A percentile compares a stretch with the other conserved stretches of the same genome.
Evolutionary conservation across 2,329 filamentous ascomycete species (phyloP).

Genomic region (Cytospora piceicola): DNA sequence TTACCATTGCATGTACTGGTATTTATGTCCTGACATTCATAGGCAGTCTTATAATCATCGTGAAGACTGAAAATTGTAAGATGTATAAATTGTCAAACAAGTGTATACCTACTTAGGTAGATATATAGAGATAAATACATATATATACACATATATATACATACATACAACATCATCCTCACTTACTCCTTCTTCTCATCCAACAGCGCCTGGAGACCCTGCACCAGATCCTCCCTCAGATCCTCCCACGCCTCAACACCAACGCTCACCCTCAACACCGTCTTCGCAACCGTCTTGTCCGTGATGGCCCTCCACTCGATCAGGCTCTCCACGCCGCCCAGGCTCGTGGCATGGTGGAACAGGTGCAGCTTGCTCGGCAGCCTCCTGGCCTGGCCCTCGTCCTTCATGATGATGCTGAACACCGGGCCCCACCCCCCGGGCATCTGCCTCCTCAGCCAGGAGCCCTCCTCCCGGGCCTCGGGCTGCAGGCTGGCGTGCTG

Average conservation of each 20-base stretch:
- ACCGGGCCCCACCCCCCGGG: slow-evolving; percentile 87
- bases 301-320: slow-evolving; percentile 97
- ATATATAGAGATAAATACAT: too few species aligned
- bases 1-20: too few species aligned
- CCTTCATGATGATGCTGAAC: slow-evolving; percentile 73
- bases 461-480: slow-evolving; percentile 58
- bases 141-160: neutral
- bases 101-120: too few species aligned
- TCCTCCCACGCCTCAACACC: slow-evolving; percentile 89
- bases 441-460: slow-evolving; percentile 88
- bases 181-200: slow-evolving; percentile 34
- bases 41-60: too few species aligned
- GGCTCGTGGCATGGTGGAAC: slow-evolving; percentile 93
- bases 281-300: slow-evolving; percentile 71
- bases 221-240: slow-evolving; percentile 72
- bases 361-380: slow-evolving; percentile 79
- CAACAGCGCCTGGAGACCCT: slow-evolving; percentile 64
- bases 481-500: slow-evolving; percentile 81
- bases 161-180: neutral
- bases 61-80: too few species aligned
- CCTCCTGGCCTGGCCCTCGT: slow-evolving; percentile 62
- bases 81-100: too few species aligned
- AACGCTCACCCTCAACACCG: slow-evolving; percentile 78
- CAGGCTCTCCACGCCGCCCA: slow-evolving; percentile 92
- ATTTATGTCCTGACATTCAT: too few species aligned